Evolutionary conservation across 1,139 yeast genomes (phyloP).

Genomic region (Yamadazyma dushanensis): DNA sequence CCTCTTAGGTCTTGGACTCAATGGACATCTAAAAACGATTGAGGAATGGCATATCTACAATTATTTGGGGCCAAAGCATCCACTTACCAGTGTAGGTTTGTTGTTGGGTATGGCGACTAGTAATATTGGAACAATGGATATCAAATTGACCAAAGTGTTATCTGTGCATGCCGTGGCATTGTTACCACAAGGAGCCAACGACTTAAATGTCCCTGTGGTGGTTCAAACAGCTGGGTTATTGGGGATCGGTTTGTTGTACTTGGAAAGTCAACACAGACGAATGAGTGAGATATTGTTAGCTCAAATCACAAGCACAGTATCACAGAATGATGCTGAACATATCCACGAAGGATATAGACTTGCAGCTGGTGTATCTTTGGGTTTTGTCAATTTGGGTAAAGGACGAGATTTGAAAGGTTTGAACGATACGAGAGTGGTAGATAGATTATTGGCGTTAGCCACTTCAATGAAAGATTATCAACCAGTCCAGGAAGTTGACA

Average conservation of each 20-base stretch:
- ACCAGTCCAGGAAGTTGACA: slow-evolving; percentile 62
- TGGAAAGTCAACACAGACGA: slow-evolving; percentile 77
- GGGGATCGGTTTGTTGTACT: slow-evolving; percentile 84
- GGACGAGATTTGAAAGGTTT: slow-evolving; percentile 65
- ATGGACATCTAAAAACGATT: slow-evolving; percentile 78
- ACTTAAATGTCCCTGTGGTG: slow-evolving; percentile 75
- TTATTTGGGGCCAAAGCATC: slow-evolving; percentile 87
- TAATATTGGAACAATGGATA: slow-evolving; percentile 78
- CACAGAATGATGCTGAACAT: slow-evolving; percentile 55
- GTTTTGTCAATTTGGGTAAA: slow-evolving; percentile 81
- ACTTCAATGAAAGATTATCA: slow-evolving; percentile 69
- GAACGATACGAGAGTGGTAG: slow-evolving; percentile 71
- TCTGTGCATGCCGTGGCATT: slow-evolving; percentile 93
- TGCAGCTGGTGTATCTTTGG: slow-evolving; percentile 87
- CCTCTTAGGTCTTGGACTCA: slow-evolving; percentile 85
- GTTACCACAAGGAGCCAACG: slow-evolving; percentile 88
- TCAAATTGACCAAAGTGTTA: slow-evolving; percentile 82
- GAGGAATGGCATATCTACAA: slow-evolving; percentile 98
- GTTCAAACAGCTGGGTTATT: slow-evolving; percentile 92
- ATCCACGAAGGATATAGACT: slow-evolving; percentile 82
- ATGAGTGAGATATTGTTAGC: slow-evolving; percentile 81
- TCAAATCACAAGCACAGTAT: slow-evolving; percentile 59
- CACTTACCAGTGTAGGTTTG: slow-evolving; percentile 81
- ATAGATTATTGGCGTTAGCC: slow-evolving; percentile 60
- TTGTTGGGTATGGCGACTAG: slow-evolving; percentile 94